Evolutionary conservation across 108 stramenopile genomes (phyloP).

Genomic region (Cyclotella distinguenda): DNA sequence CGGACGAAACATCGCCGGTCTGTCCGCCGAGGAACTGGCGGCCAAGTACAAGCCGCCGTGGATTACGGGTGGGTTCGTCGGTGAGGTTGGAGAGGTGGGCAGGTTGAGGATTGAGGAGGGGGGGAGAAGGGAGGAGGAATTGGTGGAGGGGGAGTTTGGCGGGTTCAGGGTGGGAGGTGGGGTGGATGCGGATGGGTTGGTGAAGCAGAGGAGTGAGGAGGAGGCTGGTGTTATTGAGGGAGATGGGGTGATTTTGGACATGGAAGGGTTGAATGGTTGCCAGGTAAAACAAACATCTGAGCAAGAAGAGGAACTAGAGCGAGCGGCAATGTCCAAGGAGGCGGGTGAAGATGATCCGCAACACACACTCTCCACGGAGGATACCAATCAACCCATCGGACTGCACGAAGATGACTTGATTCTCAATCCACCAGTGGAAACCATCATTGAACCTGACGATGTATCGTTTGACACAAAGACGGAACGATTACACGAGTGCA

Average conservation of each 20-base stretch:
- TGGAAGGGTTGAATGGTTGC: neutral
- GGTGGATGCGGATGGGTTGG: neutral
- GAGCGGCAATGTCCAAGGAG: no score
- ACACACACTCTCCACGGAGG: no score
- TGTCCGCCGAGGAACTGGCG: constrained; percentile 31
- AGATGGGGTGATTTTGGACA: neutral
- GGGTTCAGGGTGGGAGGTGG: neutral
- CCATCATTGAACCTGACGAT: neutral
- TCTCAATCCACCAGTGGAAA: no score
- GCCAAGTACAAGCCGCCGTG: constrained; percentile 28
- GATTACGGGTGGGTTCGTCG: neutral
- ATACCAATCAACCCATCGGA: no score
- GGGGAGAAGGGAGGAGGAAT: constrained; percentile 3
- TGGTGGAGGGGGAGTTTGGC: constrained; percentile 3
- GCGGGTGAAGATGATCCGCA: no score
- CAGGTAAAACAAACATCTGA: no score
- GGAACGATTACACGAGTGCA: neutral
- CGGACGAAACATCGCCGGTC: constrained; percentile 8
- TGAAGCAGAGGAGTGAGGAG: neutral
- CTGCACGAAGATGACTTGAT: no score
- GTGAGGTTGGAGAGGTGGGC: constrained; percentile 4
- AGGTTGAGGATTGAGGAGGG: constrained; percentile 15
- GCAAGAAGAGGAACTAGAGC: no score
- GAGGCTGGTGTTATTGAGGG: neutral
- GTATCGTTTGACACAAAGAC: neutral